These are phyloP conservation scores for Candida loeiensis DNA, from an alignment of 805 yeast species.

Conservation along the genomic window DNA sequence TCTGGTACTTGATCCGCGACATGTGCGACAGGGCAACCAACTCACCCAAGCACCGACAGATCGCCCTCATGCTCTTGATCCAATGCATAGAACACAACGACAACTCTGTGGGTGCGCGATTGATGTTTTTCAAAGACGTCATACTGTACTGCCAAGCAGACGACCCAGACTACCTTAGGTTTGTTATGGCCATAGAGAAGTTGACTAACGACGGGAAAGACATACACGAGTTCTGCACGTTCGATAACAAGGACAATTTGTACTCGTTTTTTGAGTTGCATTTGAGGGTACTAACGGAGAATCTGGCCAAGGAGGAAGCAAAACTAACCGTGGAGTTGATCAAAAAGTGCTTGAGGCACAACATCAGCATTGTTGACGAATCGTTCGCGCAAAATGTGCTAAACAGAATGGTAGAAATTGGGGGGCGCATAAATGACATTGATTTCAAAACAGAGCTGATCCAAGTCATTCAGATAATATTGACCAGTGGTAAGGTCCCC, in stretches of 20 bases:
- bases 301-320: conserved; percentile 14
- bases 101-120: conserved; percentile 44
- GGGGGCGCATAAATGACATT: conserved; percentile 5
- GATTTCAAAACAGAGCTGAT: conserved; percentile 28
- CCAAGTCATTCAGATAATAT: conserved; percentile 24
- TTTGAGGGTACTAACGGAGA: conserved; percentile 1
- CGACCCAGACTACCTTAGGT: conserved; percentile 51
- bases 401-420: conserved; percentile 30
- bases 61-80: conserved; percentile 50
- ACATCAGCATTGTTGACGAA: conserved; percentile 44
- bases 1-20: conserved; percentile 68
- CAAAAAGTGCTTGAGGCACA: conserved; percentile 46
- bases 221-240: conserved; percentile 47
- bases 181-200: conserved; percentile 43
- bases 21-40: conserved; percentile 44
- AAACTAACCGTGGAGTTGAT: conserved; percentile 29
- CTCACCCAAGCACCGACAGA: conserved; percentile 30
- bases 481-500: conserved; percentile 48
- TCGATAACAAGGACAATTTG: conserved; percentile 32
- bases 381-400: conserved; percentile 28
- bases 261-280: conserved; percentile 13
- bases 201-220: conserved; percentile 54
- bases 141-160: conserved; percentile 38
- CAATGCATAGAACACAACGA: conserved; percentile 57
- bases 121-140: conserved; percentile 61